Evolutionary conservation across 495 filamentous ascomycete species (phyloP), one percentile per base, ranked within the genome.

Genomic region (Xylaria telfairii): DNA sequence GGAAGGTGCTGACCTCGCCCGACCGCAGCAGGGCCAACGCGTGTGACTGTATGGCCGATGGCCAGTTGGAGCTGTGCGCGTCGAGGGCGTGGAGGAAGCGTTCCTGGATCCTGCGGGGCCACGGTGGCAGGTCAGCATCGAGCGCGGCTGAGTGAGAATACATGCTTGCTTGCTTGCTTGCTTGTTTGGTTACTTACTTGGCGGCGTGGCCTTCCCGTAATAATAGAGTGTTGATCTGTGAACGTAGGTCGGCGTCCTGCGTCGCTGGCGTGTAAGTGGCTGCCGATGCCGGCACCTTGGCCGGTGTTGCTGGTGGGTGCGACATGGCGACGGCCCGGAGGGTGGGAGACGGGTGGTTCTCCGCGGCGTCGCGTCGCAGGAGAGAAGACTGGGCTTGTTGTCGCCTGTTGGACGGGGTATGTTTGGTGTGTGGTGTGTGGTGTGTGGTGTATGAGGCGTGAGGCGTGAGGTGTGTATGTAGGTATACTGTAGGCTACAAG

Each of bases 21-120:
- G 79, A 82, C 66, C 87, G 85, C 28, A 89, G 83, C 63, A 89
- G 82, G 26, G 81, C 34, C 24, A 88, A 79, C 42, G 86, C 87
- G 79, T 87, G 83, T 51, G 74, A 72, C 65, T 86, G 84, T 65
- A 89, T 76, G 46, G 78, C 54, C n/a, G 84, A 84, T 3, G 85
- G 86, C 87, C 87, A 89, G 79, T 89, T 87, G 71, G 83, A 77
- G 21, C 75, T 72, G 76, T 84, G 77, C 7, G 85, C 72, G 75
- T 87, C 76, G 62, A 88, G 85, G 21, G 83, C 75, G 78, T 87
- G 85, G 7, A 87, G 80, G 74, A 89, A 82, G 61, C 80, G 76
- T n/a, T 87, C 85, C 78, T 89, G 86, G 70, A 89, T 89, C 73
- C 86, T 88, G 26, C 28, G 30, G n/a, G n/a, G 32, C 34, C 6